Evolutionary conservation across 2,329 filamentous ascomycete species (phyloP), one percentile per base, ranked within the genome.

Genomic region (Fusarium tuaranense): DNA sequence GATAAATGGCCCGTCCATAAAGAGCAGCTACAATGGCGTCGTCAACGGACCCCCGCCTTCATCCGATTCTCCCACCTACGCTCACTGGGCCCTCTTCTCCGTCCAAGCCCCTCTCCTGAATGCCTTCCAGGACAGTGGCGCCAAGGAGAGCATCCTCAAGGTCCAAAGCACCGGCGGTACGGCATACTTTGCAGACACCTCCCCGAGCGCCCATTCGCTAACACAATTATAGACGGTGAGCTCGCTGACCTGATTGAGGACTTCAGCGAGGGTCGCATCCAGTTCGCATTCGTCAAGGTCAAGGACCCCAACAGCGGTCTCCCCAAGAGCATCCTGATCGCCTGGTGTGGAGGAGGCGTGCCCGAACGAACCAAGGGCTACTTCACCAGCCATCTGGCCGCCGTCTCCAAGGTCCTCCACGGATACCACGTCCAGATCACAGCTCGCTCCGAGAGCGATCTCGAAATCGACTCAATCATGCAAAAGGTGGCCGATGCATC

Each of bases 341-440:
- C 94, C 76, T 99, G 97, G 93, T 99, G 97, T 83, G 97, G 97
- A 76, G 96, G 97, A 81, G 97, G 97, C 78, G 97, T 99, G 18
- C 97, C 97, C n/a, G 97, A 99, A 85, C 90, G 96, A 79, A 98
- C 96, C 71, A 99, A 98, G 86, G 97, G 97, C 75, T 98, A 98
- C 85, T 99, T 99, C 82, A 98, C 95, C 76, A 98, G 95, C 85
- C 96, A 99, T 84, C 87, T 97, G 58, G 92, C 93, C 70, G 93
- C 95, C 58, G 95, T 98, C 41, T 92, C 95, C 72, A 98, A 98
- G 85, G 89, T 98, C 77, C 90, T 99, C 48, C 95, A 98, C 86
- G 95, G 97, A 76, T 99, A 98, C 83, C 97, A 99, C 83, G 95
- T 99, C 69, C 96, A 99, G 86, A 94, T 99, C 78, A 98, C 95